Base-by-base conservation (phyloP, 345 rosid genomes). In the Eucalyptus dawsonii region DNA sequence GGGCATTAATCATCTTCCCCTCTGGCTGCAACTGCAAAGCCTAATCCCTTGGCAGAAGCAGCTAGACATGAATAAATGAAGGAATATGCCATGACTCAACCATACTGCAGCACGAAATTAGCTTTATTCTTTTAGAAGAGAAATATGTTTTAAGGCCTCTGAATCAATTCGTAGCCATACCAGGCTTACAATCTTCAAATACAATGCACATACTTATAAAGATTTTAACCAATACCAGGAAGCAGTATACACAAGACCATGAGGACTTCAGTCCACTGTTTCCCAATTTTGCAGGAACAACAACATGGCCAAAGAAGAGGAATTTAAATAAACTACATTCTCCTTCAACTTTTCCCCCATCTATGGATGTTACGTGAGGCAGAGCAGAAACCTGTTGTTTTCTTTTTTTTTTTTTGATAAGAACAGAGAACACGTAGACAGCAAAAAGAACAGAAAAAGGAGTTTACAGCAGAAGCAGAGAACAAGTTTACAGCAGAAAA, bases 221-320 rank as follows among this genome's bases (percentile, higher is more conserved):
- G 80, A 69, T 34, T 69, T 34, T 69, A 9, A 69, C 44, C 44
- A 69, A 69, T 16, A 69, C 37, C 44, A 69, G 80, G 22, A 60
- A 60, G 69, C 69, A 60, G 44, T 69, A 69, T 16, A 11, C 44
- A 69, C 13, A 69, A 34, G 40, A 69, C 42, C 42, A 69, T 69
- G 44, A 69, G 80, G 80, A 69, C 44, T 69, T 34, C 51, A 69
- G 44, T 34, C 80, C 80, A 69, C 44, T 34, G 80, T 69, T 34
- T 69, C 80, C 37, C 25, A 69, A 69, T 69, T 34, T 37, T 34
- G 44, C 25, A 69, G 80, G 80, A 69, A 69, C 80, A 69, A 42
- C 44, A 56, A 96, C 97, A 69, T 72, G 83, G 45, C 83, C 83
- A 37, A 72, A 72, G 44, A 37, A 72, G 45, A 72, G 14, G 44